Evolutionary conservation across 1,139 yeast species (phyloP), one percentile per base, ranked within the genome.

Genomic region (Eremothecium cymbalariae): DNA sequence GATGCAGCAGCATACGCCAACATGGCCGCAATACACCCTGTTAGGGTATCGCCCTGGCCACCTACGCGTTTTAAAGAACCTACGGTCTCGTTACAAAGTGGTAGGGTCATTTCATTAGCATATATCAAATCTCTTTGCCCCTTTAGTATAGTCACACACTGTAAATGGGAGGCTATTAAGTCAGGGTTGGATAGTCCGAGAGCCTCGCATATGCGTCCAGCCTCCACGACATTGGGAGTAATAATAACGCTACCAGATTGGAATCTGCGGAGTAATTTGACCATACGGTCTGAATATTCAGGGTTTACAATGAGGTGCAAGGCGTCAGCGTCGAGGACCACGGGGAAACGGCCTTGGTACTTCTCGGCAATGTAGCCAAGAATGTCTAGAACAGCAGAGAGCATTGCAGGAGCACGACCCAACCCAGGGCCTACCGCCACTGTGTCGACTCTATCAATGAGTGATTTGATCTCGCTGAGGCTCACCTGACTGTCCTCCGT

Each of bases 371-470:
- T 40, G 28, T 74, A 74, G 41, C 67, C 65, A 32, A 90, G 65
- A 17, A 88, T 68, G 28, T 67, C 55, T 8, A 68, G 68, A 37
- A 81, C 67, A 1, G 80, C 68, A 34, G 69, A 65, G 40, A 79
- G 59, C 85, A 85, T 79, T 23, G 72, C 56, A 4, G 64, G 60
- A 54, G 85, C 95, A 31, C 97, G 64, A 0, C 98, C 98, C 43
- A 86, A 70, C 0, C 98, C 98, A 0, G 98, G 97, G 0, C 98
- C 98, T 25, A 88, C 68, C 2, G 90, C 83, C 17, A 88, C 75
- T 9, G 79, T 82, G 51, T 88, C 94, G 42, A 84, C 71, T 30
- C 94, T 63, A 23, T 68, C 67, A 22, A 90, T 60, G 21, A 88
- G 55, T 0, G 63, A 42, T 13, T 58, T 47, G 7, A 83, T 70